Conservation (phyloP, 2,329 filamentous ascomycete genomes). For the Grosmannia clavigera region DNA sequence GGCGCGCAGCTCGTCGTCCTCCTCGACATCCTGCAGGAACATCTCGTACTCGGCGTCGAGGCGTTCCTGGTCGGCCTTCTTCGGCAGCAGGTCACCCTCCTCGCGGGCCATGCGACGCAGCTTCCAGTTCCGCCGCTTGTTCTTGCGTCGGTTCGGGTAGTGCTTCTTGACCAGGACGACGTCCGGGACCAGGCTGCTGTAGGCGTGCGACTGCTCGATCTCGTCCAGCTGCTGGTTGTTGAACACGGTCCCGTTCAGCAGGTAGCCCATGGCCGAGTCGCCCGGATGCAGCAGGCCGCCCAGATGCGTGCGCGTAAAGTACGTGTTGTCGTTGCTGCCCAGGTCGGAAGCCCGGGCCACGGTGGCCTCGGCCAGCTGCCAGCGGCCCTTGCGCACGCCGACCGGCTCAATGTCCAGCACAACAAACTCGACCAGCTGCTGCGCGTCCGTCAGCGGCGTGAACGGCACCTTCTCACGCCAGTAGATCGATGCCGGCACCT, state of each 20-base stretch:
- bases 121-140: conserved; percentile 77
- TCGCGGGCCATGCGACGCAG: conserved; percentile 89
- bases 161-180: conserved; percentile 95
- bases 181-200: conserved; percentile 72
- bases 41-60: conserved; percentile 92
- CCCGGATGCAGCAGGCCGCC: conserved; percentile 76
- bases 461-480: conserved; percentile 72
- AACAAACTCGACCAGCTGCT: conserved; percentile 81
- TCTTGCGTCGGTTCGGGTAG: conserved; percentile 71
- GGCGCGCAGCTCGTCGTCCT: conserved; percentile 76
- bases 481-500: conserved; percentile 71
- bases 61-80: conserved; percentile 76
- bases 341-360: conserved; percentile 80
- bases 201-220: conserved; percentile 64
- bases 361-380: conserved; percentile 74
- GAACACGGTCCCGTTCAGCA: conserved; percentile 79
- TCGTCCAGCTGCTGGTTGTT: conserved; percentile 80
- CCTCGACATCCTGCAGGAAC: conserved; percentile 94
- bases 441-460: conserved; percentile 66
- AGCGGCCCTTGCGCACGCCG: conserved; percentile 65
- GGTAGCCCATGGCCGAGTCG: conserved; percentile 90
- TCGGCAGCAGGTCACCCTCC: conserved; percentile 73
- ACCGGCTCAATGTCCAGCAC: conserved; percentile 86
- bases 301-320: conserved; percentile 82
- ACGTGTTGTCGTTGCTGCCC: conserved; percentile 74